Conservation (phyloP, 1,284 basidiomycete genomes). For the Melampsora larici-populina region DNA sequence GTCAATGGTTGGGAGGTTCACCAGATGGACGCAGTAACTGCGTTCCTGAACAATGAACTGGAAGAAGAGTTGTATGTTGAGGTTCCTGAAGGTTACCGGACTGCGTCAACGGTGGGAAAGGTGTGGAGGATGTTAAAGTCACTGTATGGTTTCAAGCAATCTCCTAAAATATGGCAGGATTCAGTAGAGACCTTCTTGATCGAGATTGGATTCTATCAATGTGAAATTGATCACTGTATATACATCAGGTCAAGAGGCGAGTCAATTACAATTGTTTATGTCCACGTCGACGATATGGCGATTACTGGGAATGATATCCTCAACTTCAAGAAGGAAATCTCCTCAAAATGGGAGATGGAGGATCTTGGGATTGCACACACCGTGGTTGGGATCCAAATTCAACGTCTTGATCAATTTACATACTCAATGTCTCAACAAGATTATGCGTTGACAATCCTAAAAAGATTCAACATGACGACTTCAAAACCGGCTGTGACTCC, state of each 20-base stretch:
- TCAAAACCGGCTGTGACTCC: no score
- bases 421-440: no score
- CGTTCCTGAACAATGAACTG: neutral
- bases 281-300: neutral
- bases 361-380: no score
- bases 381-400: no score
- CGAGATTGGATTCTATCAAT: neutral
- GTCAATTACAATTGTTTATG: no score
- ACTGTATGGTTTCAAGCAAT: neutral
- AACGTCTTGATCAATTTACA: no score
- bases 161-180: neutral
- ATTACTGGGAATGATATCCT: neutral
- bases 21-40: neutral
- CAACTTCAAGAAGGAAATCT: no score
- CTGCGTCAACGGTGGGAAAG: neutral
- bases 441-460: no score
- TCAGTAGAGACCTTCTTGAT: no score
- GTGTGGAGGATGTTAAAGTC: neutral
- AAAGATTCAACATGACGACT: no score
- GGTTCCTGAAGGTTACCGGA: neutral
- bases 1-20: neutral
- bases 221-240: neutral
- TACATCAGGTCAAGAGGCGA: neutral
- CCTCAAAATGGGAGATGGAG: no score
- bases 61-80: neutral